Conservation (phyloP, 495 filamentous ascomycete genomes). For the Hapsidospora chrysogenum region DNA sequence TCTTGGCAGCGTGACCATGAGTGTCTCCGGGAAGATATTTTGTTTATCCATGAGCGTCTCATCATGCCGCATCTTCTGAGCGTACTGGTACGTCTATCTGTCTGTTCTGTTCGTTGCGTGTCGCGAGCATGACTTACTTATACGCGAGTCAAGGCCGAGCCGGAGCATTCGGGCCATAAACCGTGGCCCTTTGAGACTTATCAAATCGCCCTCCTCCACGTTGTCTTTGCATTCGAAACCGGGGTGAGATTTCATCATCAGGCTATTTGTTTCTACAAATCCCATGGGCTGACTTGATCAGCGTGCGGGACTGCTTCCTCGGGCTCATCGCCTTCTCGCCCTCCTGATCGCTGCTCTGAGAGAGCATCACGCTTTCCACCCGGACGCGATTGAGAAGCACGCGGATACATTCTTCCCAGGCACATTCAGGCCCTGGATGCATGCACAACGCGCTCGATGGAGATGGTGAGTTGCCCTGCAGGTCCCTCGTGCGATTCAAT, state of each 20-base stretch:
- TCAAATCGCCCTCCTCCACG: not conserved
- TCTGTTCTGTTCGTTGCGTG: not conserved
- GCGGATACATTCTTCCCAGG: not conserved
- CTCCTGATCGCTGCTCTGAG: constrained; percentile 1
- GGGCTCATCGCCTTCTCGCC: not conserved
- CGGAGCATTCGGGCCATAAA: no score
- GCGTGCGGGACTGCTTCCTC: not conserved
- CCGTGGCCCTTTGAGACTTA: not conserved
- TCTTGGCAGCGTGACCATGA: constrained; percentile 4
- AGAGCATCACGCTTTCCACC: not conserved
- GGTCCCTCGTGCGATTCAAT: not conserved
- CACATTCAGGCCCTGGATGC: not conserved
- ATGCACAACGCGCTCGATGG: not conserved
- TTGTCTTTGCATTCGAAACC: constrained; percentile 2
- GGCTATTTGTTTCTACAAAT: no score
- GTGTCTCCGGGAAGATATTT: no score
- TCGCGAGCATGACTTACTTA: not conserved
- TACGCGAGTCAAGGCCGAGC: no score
- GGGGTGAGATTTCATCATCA: not conserved
- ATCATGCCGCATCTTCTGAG: not conserved
- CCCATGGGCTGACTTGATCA: not conserved
- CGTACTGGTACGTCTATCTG: constrained; percentile 1
- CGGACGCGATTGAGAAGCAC: constrained; percentile 1
- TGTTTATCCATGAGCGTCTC: not conserved
- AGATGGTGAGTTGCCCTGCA: not conserved